phyloP scores from a whole-genome alignment of 2,329 filamentous ascomycete genomes.

The Coleophoma eucalyptorum region DNA sequence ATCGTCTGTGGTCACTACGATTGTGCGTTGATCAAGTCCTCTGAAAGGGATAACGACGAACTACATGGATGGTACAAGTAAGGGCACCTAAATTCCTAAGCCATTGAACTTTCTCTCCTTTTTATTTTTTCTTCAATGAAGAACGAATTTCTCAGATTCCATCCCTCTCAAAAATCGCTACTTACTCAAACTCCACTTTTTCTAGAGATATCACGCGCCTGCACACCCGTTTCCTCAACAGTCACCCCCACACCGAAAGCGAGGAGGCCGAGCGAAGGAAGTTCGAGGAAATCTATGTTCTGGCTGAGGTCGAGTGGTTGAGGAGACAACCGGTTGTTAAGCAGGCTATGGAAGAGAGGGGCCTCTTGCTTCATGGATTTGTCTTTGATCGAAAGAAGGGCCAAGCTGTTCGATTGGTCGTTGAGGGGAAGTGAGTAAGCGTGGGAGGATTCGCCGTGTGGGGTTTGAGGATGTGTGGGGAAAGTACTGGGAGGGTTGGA shows the following conservation, averaged over 20 bases:
- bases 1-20: slow-evolving; percentile 52
- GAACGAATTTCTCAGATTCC: too few relatives aligned
- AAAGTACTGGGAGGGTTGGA: too few relatives aligned
- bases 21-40: slow-evolving; percentile 43
- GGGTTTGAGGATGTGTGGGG: too few relatives aligned
- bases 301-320: slow-evolving; percentile 50
- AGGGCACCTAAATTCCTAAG: too few relatives aligned
- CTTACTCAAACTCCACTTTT: too few relatives aligned
- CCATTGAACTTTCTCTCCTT: too few relatives aligned
- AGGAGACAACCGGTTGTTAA: slow-evolving; percentile 55
- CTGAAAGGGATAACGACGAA: slow-evolving; percentile 35
- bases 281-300: slow-evolving; percentile 61
- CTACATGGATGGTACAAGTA: slow-evolving; percentile 48
- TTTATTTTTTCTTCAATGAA: too few relatives aligned
- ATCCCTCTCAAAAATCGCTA: too few relatives aligned
- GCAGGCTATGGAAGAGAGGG: slow-evolving; percentile 55
- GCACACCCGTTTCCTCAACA: slow-evolving; percentile 9
- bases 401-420: neutral
- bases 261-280: slow-evolving; percentile 30
- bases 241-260: slow-evolving; percentile 18
- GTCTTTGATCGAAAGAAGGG: slow-evolving; percentile 55
- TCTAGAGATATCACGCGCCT: slow-evolving; percentile 15
- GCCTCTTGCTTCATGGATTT: slow-evolving; percentile 57
- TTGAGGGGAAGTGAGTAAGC: neutral
- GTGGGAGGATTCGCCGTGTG: too few relatives aligned